A percentile compares a stretch with the other conserved stretches of the same genome.
These are phyloP conservation scores for Syncephalastrum sp. DNA, from an alignment of 371 early-diverging fungal genomes.

Conservation along the genomic window DNA sequence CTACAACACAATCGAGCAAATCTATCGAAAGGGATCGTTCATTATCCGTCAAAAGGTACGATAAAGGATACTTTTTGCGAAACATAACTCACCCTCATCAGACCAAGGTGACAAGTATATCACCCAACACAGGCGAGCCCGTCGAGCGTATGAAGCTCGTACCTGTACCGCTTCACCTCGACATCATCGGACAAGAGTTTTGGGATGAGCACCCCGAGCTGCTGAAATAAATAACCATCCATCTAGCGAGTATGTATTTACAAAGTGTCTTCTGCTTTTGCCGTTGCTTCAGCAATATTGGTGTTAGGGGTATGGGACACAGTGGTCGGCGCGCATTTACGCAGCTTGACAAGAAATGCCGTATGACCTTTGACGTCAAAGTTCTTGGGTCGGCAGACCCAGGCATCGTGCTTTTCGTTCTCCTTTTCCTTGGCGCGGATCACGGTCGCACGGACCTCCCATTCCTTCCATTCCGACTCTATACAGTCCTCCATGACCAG, in stretches of 20 bases:
- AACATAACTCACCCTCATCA: slow-evolving; percentile 6
- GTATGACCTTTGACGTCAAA: slow-evolving; percentile 61
- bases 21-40: slow-evolving; percentile 86
- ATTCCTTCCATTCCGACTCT: slow-evolving; percentile 71
- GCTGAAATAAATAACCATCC: slow-evolving; percentile 8
- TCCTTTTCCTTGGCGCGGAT: slow-evolving; percentile 44
- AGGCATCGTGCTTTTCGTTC: slow-evolving; percentile 28
- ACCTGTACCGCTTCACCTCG: slow-evolving; percentile 65
- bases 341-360: slow-evolving; percentile 62
- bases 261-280: too few relatives aligned
- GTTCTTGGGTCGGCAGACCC: slow-evolving; percentile 66
- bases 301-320: too few relatives aligned
- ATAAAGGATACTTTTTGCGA: neutral
- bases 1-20: slow-evolving; percentile 79
- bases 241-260: too few relatives aligned
- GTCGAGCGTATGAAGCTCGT: slow-evolving; percentile 36
- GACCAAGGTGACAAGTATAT: slow-evolving; percentile 37
- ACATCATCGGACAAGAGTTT: slow-evolving; percentile 87
- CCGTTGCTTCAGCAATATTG: too few relatives aligned
- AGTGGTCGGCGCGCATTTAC: slow-evolving; percentile 28
- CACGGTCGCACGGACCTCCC: slow-evolving; percentile 66
- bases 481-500: slow-evolving; percentile 59
- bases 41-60: slow-evolving; percentile 64
- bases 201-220: slow-evolving; percentile 62
- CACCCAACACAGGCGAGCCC: slow-evolving; percentile 31